These are phyloP conservation scores for Trifolium fragiferum DNA, from an alignment of 306 rosid genomes.

Conservation along the genomic window DNA sequence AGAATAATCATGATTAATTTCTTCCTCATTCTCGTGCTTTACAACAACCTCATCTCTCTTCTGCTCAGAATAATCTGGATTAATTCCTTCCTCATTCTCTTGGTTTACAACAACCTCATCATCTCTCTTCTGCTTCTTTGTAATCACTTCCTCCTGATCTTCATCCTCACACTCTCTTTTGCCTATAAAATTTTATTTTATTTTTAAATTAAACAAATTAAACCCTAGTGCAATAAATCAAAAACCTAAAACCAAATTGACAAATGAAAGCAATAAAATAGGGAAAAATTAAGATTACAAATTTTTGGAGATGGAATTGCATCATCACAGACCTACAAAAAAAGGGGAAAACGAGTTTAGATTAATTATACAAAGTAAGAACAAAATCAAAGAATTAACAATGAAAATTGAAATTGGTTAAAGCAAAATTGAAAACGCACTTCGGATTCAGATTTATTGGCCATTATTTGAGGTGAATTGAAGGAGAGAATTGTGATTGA, in stretches of 20 bases:
- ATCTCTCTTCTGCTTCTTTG: conserved; percentile 71
- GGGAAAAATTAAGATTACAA: neutral
- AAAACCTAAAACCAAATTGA: neutral
- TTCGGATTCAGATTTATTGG: neutral
- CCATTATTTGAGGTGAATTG: neutral
- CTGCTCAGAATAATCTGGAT: conserved; percentile 60
- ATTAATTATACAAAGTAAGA: neutral
- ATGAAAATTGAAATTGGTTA: neutral
- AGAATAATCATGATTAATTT: conserved; percentile 52
- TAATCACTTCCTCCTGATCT: conserved; percentile 46
- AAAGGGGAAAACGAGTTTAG: neutral
- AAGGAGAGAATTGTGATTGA: neutral
- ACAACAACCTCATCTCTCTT: conserved; percentile 50
- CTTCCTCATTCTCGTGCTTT: conserved; percentile 56
- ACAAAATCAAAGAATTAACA: neutral
- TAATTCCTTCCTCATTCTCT: conserved; percentile 51
- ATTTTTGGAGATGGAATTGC: neutral
- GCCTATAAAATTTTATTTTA: conserved; percentile 39
- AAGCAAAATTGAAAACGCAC: neutral
- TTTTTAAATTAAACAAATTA: neutral
- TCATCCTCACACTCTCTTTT: conserved; percentile 63
- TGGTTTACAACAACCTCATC: conserved; percentile 48
- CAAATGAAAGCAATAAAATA: neutral
- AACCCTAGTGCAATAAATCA: neutral
- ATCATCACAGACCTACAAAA: conserved; percentile 1